Evolutionary conservation across 345 rosid genomes (phyloP).

Genomic region (Eucalyptus erythrocorys): DNA sequence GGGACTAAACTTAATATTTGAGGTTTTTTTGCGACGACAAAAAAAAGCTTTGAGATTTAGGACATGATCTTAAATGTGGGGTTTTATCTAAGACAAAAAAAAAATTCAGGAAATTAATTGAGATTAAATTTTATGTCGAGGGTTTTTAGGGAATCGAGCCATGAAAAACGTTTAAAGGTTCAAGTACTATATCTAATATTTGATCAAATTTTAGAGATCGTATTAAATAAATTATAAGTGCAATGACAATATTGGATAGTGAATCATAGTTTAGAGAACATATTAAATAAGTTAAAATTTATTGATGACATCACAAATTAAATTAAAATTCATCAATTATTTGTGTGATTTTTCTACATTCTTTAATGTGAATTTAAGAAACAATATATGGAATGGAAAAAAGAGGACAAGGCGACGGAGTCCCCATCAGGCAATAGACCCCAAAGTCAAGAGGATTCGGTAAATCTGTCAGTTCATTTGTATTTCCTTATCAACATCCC

Average conservation of each 20-base stretch:
- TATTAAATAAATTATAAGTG: not conserved
- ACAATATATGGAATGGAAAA: not conserved
- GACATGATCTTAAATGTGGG: not conserved
- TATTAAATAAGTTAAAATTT: not conserved
- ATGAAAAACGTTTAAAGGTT: not conserved
- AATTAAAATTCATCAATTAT: not conserved
- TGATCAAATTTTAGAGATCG: rapidly evolving
- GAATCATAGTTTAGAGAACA: rapidly evolving
- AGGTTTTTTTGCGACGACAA: not conserved
- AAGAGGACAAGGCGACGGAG: not conserved
- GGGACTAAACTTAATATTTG: not conserved
- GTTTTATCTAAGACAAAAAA: not conserved
- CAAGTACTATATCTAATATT: rapidly evolving
- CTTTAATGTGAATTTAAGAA: not conserved
- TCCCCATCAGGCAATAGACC: not conserved
- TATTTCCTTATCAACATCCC: not conserved
- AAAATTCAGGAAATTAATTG: no score
- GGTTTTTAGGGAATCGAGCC: not conserved
- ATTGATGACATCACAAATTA: rapidly evolving
- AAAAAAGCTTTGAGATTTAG: not conserved
- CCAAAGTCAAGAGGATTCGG: not conserved
- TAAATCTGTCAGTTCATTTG: not conserved
- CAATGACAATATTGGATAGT: rapidly evolving
- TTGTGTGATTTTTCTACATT: not conserved
- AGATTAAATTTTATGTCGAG: not conserved